Evolutionary conservation across 2,329 filamentous ascomycete species (phyloP).

Genomic region (Colletotrichum simmondsii): DNA sequence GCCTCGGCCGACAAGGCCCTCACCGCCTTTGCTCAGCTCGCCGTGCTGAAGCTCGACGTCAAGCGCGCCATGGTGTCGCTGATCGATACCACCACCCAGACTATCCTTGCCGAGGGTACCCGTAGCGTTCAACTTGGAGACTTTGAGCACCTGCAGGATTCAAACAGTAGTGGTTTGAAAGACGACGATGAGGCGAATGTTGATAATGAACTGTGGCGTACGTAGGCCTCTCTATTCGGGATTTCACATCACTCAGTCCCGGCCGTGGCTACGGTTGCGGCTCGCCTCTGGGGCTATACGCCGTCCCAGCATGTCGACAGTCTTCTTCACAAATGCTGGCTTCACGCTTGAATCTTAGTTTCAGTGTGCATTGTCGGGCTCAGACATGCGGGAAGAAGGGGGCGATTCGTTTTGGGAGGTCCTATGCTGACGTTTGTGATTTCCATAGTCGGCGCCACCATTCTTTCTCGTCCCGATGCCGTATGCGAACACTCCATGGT

Average conservation of each 20-base stretch:
- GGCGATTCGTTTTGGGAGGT: background rate
- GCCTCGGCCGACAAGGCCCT: slow-evolving; percentile 50
- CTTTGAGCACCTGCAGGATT: slow-evolving; percentile 35
- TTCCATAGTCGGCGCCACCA: slow-evolving; percentile 36
- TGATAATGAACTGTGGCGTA: slow-evolving; percentile 47
- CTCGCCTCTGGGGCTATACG: background rate
- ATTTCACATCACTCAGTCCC: background rate
- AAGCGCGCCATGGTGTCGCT: slow-evolving; percentile 62
- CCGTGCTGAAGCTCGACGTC: slow-evolving; percentile 57
- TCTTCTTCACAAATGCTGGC: background rate
- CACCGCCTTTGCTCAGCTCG: slow-evolving; percentile 61
- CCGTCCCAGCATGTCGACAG: background rate
- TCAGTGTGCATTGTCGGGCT: background rate
- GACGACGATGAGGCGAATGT: background rate
- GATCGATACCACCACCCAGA: slow-evolving; percentile 57
- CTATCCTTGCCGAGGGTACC: slow-evolving; percentile 63
- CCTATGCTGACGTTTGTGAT: slow-evolving; percentile 13
- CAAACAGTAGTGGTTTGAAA: background rate
- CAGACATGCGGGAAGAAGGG: background rate
- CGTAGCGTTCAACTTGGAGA: slow-evolving; percentile 52
- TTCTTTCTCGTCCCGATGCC: slow-evolving; percentile 44
- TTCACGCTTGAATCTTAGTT: background rate
- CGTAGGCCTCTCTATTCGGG: slow-evolving; percentile 37
- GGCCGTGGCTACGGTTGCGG: too few species aligned
- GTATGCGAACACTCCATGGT: slow-evolving; percentile 45